Percentiles rank a stretch among this genome's conserved stretches.
Conservation (phyloP, 2,329 filamentous ascomycete genomes). For the Ascochyta rabiei region DNA sequence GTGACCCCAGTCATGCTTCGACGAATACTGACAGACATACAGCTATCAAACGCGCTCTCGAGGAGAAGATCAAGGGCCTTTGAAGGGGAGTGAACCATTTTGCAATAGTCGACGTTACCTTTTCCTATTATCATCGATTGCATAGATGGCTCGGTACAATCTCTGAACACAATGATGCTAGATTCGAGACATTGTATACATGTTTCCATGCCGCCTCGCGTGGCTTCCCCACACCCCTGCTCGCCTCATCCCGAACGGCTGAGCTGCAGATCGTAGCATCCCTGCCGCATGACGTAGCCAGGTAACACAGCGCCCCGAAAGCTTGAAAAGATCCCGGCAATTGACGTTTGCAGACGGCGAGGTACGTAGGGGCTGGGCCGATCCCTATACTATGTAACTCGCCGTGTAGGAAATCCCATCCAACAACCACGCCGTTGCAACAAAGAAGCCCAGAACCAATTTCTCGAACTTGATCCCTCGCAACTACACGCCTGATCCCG, state of each 20-base stretch:
- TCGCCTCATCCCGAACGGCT: conserved; percentile 1
- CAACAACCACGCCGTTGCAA: conserved; percentile 1
- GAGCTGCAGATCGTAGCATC: conserved; percentile 6
- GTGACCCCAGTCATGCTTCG: background rate
- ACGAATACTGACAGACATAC: conserved; percentile 20
- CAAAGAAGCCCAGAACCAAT: no score
- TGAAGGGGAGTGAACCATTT: conserved; percentile 14
- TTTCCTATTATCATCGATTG: background rate
- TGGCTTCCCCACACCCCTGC: conserved; percentile 7
- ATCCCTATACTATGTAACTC: no score
- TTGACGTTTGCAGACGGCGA: conserved; percentile 1
- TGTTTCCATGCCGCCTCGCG: background rate
- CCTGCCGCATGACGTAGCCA: conserved; percentile 12
- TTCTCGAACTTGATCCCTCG: no score
- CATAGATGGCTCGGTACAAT: background rate
- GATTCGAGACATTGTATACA: background rate
- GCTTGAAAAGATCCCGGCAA: conserved; percentile 13
- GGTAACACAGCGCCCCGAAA: conserved; percentile 4
- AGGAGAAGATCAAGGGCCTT: conserved; percentile 43
- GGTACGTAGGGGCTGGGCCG: background rate
- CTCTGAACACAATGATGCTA: background rate
- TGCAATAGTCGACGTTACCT: background rate
- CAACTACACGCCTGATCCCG: no score
- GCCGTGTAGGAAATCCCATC: no score
- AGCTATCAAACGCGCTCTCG: conserved; percentile 47